Conservation (phyloP, 495 filamentous ascomycete genomes). For the Talaromyces proteolyticus region DNA sequence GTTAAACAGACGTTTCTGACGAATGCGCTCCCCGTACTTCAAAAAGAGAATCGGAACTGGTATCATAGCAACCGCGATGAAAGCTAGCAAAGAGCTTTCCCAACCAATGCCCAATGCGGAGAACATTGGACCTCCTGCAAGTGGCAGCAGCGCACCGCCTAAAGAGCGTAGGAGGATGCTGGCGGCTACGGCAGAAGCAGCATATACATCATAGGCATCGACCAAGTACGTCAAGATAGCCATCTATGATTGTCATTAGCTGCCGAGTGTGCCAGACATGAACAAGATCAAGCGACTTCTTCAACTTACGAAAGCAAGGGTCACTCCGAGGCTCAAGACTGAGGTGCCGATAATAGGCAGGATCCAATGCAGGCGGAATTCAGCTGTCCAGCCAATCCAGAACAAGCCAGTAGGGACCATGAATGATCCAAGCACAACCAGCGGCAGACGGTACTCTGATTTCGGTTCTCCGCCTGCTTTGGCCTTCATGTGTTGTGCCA, state of each 20-base stretch:
- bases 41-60: too few species aligned
- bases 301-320: too few species aligned
- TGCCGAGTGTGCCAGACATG: too few species aligned
- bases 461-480: constrained; percentile 4
- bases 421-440: constrained; percentile 9
- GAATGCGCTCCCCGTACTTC: too few species aligned
- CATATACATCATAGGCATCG: constrained; percentile 19
- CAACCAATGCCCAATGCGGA: constrained; percentile 32
- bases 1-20: too few species aligned
- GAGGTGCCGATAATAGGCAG: constrained; percentile 26
- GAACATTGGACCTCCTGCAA: constrained; percentile 33
- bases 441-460: constrained; percentile 17
- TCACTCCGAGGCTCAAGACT: constrained; percentile 17
- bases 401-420: constrained; percentile 22
- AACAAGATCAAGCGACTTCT: too few species aligned
- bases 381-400: constrained; percentile 23
- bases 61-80: too few species aligned
- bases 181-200: constrained; percentile 52
- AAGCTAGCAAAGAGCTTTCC: constrained; percentile 39
- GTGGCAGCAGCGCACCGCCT: constrained; percentile 32
- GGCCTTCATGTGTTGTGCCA: constrained; percentile 11
- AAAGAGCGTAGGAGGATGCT: constrained; percentile 48
- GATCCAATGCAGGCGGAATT: constrained; percentile 23
- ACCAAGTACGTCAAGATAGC: constrained; percentile 15
- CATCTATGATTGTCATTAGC: constrained; percentile 16